phyloP scores from a whole-genome alignment of 108 stramenopile species.

The Conticribra weissflogii region DNA sequence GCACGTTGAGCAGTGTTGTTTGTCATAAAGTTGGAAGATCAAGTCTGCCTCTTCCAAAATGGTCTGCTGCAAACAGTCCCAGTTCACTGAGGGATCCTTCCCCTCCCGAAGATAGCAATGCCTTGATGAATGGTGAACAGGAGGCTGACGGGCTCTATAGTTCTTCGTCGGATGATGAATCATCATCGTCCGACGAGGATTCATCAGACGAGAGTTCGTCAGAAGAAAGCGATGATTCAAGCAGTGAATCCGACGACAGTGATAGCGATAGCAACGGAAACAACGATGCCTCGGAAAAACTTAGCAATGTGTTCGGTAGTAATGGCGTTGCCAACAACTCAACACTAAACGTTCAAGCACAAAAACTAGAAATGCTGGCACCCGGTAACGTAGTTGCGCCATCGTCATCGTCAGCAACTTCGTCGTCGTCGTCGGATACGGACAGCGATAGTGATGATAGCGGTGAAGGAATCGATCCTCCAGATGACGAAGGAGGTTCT shows the following conservation, averaged over 20 bases:
- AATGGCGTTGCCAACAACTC: conserved; percentile 17
- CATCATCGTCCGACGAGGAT: conserved; percentile 32
- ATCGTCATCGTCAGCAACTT: conserved; percentile 14
- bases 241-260: conserved; percentile 46
- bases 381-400: conserved; percentile 26
- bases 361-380: conserved; percentile 7
- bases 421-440: conserved; percentile 33
- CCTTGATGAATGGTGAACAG: conserved; percentile 11
- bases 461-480: conserved; percentile 18
- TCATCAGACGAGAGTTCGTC: conserved; percentile 20
- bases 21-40: conserved; percentile 69
- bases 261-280: conserved; percentile 28
- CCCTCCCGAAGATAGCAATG: conserved; percentile 16
- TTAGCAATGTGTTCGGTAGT: conserved; percentile 5
- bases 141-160: conserved; percentile 6
- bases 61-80: conserved; percentile 85
- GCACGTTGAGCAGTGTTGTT: conserved; percentile 83
- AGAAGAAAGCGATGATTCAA: conserved; percentile 25
- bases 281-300: conserved; percentile 3
- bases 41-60: conserved; percentile 82
- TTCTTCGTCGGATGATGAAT: conserved; percentile 39
- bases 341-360: neutral
- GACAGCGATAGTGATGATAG: conserved; percentile 48
- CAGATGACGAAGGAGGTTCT: neutral
- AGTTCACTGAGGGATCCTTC: conserved; percentile 76